Percentiles rank a stretch among this genome's conserved stretches.
phyloP scores from a whole-genome alignment of 192 early-diverging fungal genomes.

The Backusella psychrophila region DNA sequence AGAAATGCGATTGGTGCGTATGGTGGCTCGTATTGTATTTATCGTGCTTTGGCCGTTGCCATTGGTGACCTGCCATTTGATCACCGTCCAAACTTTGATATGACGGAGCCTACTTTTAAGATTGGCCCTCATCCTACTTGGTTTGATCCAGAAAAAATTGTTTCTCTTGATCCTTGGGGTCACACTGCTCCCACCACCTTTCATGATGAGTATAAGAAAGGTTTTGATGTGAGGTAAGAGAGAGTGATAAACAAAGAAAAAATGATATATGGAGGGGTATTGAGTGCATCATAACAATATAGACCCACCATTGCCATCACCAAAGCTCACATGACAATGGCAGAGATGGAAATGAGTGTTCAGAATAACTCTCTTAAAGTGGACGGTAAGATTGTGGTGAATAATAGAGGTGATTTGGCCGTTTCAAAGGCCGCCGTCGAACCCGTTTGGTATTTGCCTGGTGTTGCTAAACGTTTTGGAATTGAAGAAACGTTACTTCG shows the following conservation, averaged over 20 bases:
- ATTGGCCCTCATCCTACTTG: conserved; percentile 81
- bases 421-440: conserved; percentile 93
- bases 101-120: conserved; percentile 82
- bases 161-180: conserved; percentile 93
- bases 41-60: conserved; percentile 88
- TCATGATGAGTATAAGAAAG: conserved; percentile 56
- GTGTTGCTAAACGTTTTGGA: conserved; percentile 84
- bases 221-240: conserved; percentile 63
- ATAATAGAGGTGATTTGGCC: conserved; percentile 74
- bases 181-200: conserved; percentile 71
- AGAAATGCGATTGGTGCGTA: conserved; percentile 95
- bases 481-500: conserved; percentile 83
- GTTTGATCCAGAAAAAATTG: conserved; percentile 85
- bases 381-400: conserved; percentile 84
- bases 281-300: not conserved
- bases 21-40: conserved; percentile 90
- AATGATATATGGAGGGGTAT: no score
- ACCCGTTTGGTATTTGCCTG: conserved; percentile 94
- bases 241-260: no score
- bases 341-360: conserved; percentile 82
- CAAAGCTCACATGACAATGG: conserved; percentile 92
- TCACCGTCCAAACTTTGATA: conserved; percentile 83
- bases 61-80: conserved; percentile 81
- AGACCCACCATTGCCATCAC: conserved; percentile 93
- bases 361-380: conserved; percentile 58